phyloP scores from a whole-genome alignment of 2,329 filamentous ascomycete genomes.

The Alternaria longipes region DNA sequence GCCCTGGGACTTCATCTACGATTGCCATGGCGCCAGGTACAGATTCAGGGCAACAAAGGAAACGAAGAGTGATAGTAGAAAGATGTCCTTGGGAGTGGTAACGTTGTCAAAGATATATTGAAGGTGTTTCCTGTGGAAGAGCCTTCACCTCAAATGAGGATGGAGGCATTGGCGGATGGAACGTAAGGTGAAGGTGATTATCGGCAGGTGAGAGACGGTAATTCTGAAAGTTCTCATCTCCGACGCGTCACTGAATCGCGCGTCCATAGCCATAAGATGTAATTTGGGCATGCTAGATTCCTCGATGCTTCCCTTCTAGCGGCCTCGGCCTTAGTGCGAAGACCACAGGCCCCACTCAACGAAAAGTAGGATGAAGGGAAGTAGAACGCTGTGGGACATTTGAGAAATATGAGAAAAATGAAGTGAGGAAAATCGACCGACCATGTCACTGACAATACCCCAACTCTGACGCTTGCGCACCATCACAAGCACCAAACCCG shows the following conservation, averaged over 20 bases:
- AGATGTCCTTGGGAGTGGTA: not conserved
- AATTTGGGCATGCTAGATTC: not conserved
- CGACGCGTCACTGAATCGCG: not conserved
- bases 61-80: not conserved
- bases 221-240: not conserved
- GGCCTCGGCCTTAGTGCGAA: not conserved
- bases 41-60: too few relatives aligned
- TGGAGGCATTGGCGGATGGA: not conserved
- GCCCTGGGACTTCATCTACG: conserved; percentile 17
- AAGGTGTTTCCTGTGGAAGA: not conserved
- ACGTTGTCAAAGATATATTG: not conserved
- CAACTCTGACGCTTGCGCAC: not conserved
- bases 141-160: not conserved
- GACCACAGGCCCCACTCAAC: not conserved
- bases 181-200: conserved; percentile 9
- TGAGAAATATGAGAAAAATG: not conserved
- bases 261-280: not conserved
- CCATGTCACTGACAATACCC: not conserved
- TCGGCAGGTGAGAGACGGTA: not conserved
- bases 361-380: not conserved
- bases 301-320: not conserved
- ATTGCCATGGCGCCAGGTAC: conserved; percentile 22
- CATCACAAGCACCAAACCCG: not conserved
- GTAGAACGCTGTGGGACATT: rapidly evolving
- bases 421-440: not conserved